Evolutionary conservation across 495 filamentous ascomycete genomes (phyloP).

Genomic region (Neurospora intermedia): DNA sequence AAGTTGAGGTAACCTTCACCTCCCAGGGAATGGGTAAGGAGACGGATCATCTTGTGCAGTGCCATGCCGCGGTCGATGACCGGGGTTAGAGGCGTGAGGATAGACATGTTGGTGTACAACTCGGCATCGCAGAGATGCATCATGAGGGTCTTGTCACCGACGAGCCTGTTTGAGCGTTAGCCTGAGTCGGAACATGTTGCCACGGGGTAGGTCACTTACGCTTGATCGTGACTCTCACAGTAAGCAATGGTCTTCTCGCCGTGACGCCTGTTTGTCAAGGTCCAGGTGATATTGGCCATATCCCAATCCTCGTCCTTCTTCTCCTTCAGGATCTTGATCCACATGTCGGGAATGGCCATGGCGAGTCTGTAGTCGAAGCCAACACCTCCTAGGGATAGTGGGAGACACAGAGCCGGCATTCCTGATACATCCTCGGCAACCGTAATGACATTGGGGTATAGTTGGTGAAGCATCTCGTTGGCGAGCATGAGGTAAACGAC

Average conservation of each 20-base stretch:
- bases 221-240: conserved; percentile 94
- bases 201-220: conserved; percentile 47
- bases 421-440: conserved; percentile 96
- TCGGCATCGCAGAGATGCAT: conserved; percentile 98
- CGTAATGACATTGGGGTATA: conserved; percentile 80
- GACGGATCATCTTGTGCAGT: conserved; percentile 93
- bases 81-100: conserved; percentile 68
- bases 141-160: conserved; percentile 91
- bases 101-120: conserved; percentile 96
- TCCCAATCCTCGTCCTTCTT: conserved; percentile 89
- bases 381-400: conserved; percentile 75
- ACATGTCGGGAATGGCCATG: conserved; percentile 98
- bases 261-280: conserved; percentile 82
- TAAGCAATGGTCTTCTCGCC: conserved; percentile 99
- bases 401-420: conserved; percentile 89
- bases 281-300: conserved; percentile 72
- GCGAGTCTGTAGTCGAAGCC: conserved; percentile 96
- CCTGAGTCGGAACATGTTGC: not conserved
- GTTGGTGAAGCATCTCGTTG: conserved; percentile 86
- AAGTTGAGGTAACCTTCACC: conserved; percentile 98
- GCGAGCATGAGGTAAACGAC: conserved; percentile 93
- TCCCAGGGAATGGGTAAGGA: conserved; percentile 87
- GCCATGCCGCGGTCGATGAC: conserved; percentile 85
- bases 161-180: conserved; percentile 53
- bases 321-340: conserved; percentile 97